These are phyloP conservation scores for Atractiella rhizophila DNA, from an alignment of 768 basidiomycete genomes.

Conservation along the genomic window DNA sequence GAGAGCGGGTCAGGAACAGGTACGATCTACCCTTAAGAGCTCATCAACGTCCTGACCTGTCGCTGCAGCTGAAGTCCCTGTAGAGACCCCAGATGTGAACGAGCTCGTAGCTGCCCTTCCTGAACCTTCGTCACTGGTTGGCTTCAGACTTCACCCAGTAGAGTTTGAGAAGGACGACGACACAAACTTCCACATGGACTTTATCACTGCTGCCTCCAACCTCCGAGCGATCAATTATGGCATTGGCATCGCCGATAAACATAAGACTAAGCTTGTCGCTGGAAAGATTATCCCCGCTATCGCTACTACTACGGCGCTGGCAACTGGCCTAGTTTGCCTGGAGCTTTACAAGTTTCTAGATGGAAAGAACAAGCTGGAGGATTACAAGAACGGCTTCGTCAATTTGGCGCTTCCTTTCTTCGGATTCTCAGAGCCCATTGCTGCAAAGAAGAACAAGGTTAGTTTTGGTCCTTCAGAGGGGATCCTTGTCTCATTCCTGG, in stretches of 20 bases:
- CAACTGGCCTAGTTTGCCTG: constrained; percentile 82
- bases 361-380: constrained; percentile 71
- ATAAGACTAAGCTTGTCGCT: constrained; percentile 75
- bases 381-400: constrained; percentile 95
- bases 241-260: constrained; percentile 60
- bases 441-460: constrained; percentile 55
- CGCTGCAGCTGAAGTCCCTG: constrained; percentile 27
- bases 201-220: constrained; percentile 88
- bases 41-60: constrained; percentile 8
- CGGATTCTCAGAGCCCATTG: constrained; percentile 92
- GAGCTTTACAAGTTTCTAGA: constrained; percentile 98
- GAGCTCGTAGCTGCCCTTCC: constrained; percentile 47
- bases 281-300: constrained; percentile 99
- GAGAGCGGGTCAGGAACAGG: constrained; percentile 24
- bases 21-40: constrained; percentile 15
- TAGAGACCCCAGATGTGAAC: constrained; percentile 26
- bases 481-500: not conserved
- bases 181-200: constrained; percentile 91
- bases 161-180: constrained; percentile 99
- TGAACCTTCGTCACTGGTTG: constrained; percentile 66
- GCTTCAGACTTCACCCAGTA: constrained; percentile 82
- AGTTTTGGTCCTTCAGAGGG: constrained; percentile 1
- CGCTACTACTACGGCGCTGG: constrained; percentile 87
- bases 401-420: constrained; percentile 97
- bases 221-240: constrained; percentile 84